Base-by-base conservation (phyloP, 495 filamentous ascomycete species). In the Patellaria atrata region DNA sequence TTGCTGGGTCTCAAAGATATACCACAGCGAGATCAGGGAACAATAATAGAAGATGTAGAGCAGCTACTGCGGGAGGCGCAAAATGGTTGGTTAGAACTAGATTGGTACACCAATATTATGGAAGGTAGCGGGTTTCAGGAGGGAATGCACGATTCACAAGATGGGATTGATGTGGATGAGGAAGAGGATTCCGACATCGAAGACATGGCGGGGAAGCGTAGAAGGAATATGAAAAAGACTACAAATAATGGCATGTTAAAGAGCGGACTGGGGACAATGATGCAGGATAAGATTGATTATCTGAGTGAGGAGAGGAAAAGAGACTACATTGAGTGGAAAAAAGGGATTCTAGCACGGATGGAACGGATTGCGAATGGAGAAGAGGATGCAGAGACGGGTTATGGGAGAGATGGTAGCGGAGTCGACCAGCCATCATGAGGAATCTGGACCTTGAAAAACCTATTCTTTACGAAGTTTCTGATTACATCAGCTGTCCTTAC, bases 241-340 rank as follows among this genome's bases (percentile, higher is more conserved):
- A 31, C 57, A 57, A 28, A 55, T 55, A 43, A 45, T 56, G 16
- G 56, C 44, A 50, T 64, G 40, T 54, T 74, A 3, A 51, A 71
- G 19, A 66, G 69, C 11, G 69, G 70, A 36, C 45, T 75, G 16
- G 79, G 79, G 10, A 83, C 76, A 2, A 89, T 89, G 81, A 77
- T 92, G 59, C 81, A 91, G 55, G 76, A 79, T 39, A 65, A 70
- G 27, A 75, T 84, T 36, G 82, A 94, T 55, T 91, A 73, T 53
- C 52, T 94, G 47, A 78, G 76, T 36, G 75, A 80, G 15, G 62
- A 70, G 31, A 75, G 75, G 35, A 60, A 65, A 43, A 65, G 66
- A 38, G 74, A 80, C 20, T 93, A 77, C 55, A 50, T 59, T 15
- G 57, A 59, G 13, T 94, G 89, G 89, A 80, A 82, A 56, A 63